These are phyloP conservation scores for Symbiodinium natans DNA, from an alignment of 73 alveolate genomes.

Conservation along the genomic window DNA sequence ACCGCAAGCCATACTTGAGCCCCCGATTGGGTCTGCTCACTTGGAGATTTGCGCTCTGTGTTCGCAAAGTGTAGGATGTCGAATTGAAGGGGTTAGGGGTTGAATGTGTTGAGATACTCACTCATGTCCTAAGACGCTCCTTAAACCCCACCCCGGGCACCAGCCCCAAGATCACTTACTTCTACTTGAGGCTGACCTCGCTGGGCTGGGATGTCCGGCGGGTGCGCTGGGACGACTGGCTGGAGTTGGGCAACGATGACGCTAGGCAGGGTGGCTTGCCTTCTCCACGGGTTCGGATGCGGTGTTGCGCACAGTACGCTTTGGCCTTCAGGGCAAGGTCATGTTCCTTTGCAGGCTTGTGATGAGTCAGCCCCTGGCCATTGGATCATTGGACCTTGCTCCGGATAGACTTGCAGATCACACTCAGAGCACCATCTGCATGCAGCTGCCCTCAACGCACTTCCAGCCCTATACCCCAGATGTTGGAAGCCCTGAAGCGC, in stretches of 20 bases:
- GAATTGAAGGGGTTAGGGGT: too few relatives aligned
- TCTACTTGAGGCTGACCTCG: slow-evolving; percentile 52
- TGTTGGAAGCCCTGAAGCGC: not conserved
- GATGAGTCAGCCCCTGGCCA: not conserved
- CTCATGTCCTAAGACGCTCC: too few relatives aligned
- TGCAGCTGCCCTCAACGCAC: too few relatives aligned
- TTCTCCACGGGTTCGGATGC: not conserved
- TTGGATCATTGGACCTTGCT: not conserved
- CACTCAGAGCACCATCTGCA: too few relatives aligned
- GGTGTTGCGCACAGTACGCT: not conserved
- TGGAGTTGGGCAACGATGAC: slow-evolving; percentile 22
- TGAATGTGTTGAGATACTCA: too few relatives aligned
- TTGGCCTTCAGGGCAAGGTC: not conserved
- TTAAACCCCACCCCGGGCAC: too few relatives aligned
- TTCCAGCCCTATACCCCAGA: not conserved
- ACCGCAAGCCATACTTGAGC: too few relatives aligned
- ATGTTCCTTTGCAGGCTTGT: not conserved
- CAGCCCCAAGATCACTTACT: too few relatives aligned
- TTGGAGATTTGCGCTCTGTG: too few relatives aligned
- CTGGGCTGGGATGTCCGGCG: slow-evolving; percentile 93
- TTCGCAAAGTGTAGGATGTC: too few relatives aligned
- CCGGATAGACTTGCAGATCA: not conserved
- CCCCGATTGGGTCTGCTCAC: too few relatives aligned
- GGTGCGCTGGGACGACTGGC: slow-evolving; percentile 86
- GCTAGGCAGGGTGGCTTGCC: not conserved